Percentiles rank a stretch among this genome's conserved stretches.
Evolutionary conservation across 2,329 filamentous ascomycete species (phyloP).

Genomic region (Drechslerella dactyloides): DNA sequence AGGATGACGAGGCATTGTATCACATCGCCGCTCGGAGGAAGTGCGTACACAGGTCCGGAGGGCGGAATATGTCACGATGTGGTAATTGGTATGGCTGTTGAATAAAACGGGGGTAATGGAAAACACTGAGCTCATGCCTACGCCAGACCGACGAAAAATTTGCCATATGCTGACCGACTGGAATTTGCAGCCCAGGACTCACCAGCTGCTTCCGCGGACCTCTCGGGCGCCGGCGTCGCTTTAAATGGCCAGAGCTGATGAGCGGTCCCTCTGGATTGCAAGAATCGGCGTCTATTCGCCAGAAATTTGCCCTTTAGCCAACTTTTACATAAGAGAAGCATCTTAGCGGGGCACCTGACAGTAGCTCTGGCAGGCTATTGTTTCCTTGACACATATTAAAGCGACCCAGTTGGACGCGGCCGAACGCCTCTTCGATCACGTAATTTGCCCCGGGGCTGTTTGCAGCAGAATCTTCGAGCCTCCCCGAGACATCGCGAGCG

Average conservation of each 20-base stretch:
- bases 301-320: conserved; percentile 41
- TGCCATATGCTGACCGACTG: conserved; percentile 10
- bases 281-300: conserved; percentile 47
- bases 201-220: conserved; percentile 32
- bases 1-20: conserved; percentile 7
- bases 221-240: conserved; percentile 23
- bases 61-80: conserved; percentile 34
- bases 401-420: conserved; percentile 35
- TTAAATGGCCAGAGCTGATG: conserved; percentile 17
- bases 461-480: too few relatives aligned
- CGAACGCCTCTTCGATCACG: conserved; percentile 24
- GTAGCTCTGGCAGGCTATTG: conserved; percentile 19
- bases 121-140: conserved; percentile 14
- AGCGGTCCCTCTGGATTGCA: conserved; percentile 8
- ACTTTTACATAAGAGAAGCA: conserved; percentile 45
- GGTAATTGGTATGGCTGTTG: conserved; percentile 37
- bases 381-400: conserved; percentile 24
- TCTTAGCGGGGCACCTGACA: conserved; percentile 39
- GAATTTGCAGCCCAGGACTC: not conserved
- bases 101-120: conserved; percentile 52
- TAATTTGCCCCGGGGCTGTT: conserved; percentile 36
- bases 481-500: too few relatives aligned
- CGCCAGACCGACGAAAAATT: conserved; percentile 17
- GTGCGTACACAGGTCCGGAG: conserved; percentile 14
- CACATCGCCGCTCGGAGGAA: conserved; percentile 5